Conservation (phyloP, 345 rosid species). For the Melastoma malabathricum region DNA sequence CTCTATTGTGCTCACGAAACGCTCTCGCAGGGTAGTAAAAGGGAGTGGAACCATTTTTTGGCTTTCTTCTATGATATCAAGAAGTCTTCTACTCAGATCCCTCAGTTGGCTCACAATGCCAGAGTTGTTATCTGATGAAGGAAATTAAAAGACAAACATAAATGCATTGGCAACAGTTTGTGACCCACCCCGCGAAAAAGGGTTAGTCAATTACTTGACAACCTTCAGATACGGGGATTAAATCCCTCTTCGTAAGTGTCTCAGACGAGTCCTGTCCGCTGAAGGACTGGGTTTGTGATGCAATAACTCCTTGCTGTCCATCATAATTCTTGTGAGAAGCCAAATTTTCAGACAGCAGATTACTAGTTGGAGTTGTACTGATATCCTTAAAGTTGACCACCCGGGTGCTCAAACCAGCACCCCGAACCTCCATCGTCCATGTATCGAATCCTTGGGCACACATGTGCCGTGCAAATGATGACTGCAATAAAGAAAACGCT, state of each 20-base stretch:
- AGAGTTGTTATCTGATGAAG: slow-evolving; percentile 8
- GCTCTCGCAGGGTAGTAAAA: slow-evolving; percentile 22
- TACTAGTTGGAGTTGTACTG: too few species aligned
- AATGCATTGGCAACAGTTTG: not conserved
- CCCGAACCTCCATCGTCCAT: slow-evolving; percentile 81
- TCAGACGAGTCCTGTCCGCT: too few species aligned
- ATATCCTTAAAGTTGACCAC: slow-evolving; percentile 12
- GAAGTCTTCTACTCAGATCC: slow-evolving; percentile 17
- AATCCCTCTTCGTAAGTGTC: too few species aligned
- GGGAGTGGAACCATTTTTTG: slow-evolving; percentile 14
- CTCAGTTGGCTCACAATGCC: slow-evolving; percentile 15
- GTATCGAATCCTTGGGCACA: slow-evolving; percentile 70
- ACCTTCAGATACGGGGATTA: too few species aligned
- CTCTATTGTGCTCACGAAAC: slow-evolving; percentile 27
- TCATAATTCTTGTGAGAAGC: too few species aligned
- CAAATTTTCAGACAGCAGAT: too few species aligned
- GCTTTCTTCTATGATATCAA: slow-evolving; percentile 16
- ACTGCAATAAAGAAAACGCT: slow-evolving; percentile 20
- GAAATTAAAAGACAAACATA: slow-evolving; percentile 1
- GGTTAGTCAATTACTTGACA: too few species aligned
- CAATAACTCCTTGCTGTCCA: too few species aligned
- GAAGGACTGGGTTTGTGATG: too few species aligned
- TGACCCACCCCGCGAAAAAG: too few species aligned
- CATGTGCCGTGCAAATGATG: slow-evolving; percentile 76
- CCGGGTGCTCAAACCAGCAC: slow-evolving; percentile 60